These are phyloP conservation scores for Starmerella potacharoeniae DNA, from an alignment of 805 yeast species.

Conservation along the genomic window DNA sequence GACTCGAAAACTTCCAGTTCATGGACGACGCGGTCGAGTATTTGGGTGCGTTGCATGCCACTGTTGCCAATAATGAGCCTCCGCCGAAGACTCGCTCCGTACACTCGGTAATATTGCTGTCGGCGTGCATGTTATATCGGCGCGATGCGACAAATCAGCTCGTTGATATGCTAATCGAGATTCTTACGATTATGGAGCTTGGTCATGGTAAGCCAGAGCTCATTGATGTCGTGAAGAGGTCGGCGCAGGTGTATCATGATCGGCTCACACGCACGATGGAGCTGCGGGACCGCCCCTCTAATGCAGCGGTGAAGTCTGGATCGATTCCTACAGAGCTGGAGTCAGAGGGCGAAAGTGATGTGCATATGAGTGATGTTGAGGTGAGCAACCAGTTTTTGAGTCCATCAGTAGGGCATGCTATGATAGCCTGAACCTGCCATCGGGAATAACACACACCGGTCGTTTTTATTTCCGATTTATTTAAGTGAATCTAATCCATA, in stretches of 20 bases:
- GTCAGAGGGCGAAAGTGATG: background rate
- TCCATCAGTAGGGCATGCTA: background rate
- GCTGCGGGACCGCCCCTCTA: background rate
- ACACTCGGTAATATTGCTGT: constrained; percentile 16
- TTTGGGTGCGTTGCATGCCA: constrained; percentile 14
- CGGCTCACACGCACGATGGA: background rate
- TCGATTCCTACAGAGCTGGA: background rate
- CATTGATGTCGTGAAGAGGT: constrained; percentile 10
- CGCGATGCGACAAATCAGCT: constrained; percentile 18
- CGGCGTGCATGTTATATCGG: constrained; percentile 21
- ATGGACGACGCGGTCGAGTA: constrained; percentile 23
- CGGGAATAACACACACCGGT: no score
- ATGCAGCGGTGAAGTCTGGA: background rate
- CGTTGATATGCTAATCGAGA: constrained; percentile 17
- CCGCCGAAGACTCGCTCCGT: constrained; percentile 9
- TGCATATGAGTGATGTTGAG: background rate
- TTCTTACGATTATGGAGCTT: constrained; percentile 20
- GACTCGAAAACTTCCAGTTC: constrained; percentile 18
- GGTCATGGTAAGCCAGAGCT: constrained; percentile 10
- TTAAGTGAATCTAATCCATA: no score
- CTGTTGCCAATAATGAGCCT: constrained; percentile 2
- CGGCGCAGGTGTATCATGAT: constrained; percentile 8
- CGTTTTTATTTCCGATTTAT: no score
- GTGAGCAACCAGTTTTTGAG: background rate
- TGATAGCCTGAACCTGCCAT: background rate